These are phyloP conservation scores for Ophiostoma sp. DNA, from an alignment of 2,329 filamentous ascomycete genomes.

Conservation along the genomic window DNA sequence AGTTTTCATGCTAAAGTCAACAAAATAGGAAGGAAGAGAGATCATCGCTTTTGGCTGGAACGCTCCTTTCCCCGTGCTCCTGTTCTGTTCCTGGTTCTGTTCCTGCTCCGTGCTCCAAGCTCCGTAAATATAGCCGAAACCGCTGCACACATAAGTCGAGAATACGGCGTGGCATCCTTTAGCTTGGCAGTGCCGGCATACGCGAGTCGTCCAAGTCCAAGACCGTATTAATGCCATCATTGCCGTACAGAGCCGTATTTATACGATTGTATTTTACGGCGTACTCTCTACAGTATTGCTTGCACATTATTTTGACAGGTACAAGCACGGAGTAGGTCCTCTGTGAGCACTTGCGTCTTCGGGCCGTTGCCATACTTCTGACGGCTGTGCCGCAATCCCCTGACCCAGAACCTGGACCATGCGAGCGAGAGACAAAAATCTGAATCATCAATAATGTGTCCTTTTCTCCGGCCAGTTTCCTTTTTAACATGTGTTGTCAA, in stretches of 20 bases:
- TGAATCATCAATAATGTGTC: neutral
- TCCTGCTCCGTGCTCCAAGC: neutral
- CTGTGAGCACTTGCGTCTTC: neutral
- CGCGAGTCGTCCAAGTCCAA: neutral
- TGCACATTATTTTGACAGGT: neutral
- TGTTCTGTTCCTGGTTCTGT: neutral
- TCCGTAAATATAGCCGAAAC: conserved; percentile 1
- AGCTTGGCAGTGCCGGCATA: neutral
- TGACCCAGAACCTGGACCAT: neutral
- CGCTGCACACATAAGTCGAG: neutral
- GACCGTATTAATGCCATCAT: neutral
- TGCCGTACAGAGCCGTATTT: too few species aligned
- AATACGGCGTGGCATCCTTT: neutral
- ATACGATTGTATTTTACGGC: too few species aligned
- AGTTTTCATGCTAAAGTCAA: too few species aligned
- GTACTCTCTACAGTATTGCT: too few species aligned
- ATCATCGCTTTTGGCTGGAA: neutral
- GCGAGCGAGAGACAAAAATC: neutral
- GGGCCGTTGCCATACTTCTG: neutral
- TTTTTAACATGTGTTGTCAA: neutral
- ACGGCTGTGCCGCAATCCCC: neutral
- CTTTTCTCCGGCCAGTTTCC: neutral
- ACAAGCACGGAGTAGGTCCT: neutral
- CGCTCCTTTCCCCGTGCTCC: neutral
- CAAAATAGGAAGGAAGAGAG: neutral